Base-by-base conservation (phyloP, 179 eudicot species). In the Silene coronaria region DNA sequence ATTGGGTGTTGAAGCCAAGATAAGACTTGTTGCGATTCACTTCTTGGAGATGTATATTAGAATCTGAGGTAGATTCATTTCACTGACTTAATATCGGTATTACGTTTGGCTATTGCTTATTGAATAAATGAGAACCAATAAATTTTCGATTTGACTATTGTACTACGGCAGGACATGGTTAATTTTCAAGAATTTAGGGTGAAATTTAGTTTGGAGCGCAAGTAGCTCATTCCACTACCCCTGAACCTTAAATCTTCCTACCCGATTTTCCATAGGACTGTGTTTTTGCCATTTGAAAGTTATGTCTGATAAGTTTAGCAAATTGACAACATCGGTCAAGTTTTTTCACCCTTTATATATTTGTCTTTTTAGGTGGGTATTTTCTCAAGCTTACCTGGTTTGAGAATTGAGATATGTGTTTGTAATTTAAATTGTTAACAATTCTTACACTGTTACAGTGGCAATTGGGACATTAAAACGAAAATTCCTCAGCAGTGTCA, bases 401-500 rank as follows among this genome's bases (percentile, higher is more conserved):
- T 14, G 21, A 26, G 17, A 3, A 4, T 48, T 14, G 21, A 26
- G 17, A 3, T 24, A 69, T 42, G 3, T 42, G 48, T 13, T 42
- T 42, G 48, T 26, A 22, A 21, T 72, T 65, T 70, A 38, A 72
- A 24, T n/a, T 28, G 46, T 70, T 57, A 21, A 72, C 59, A 16
- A 65, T 58, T 72, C 76, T 58, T 76, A 21, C 70, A 24, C 87
- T 66, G 75, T 8, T 65, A 23, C 76, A 95, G 99, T 84, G 97
- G 99, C 78, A 95, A 95, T 80, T 95, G 99, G 99, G 99, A 95
- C 86, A 79, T 95, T 86, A 95, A 95, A 82, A 95, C 99, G 1
- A 93, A 95, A 85, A 81, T 95, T 45, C 97, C 99, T 70, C 87
- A 93, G 87, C 99, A 95, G 77, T 95, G 97, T 84, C 76, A 76